These are phyloP conservation scores for Phytophthora agathidicida DNA, from an alignment of 352 stramenopile species.

Conservation along the genomic window DNA sequence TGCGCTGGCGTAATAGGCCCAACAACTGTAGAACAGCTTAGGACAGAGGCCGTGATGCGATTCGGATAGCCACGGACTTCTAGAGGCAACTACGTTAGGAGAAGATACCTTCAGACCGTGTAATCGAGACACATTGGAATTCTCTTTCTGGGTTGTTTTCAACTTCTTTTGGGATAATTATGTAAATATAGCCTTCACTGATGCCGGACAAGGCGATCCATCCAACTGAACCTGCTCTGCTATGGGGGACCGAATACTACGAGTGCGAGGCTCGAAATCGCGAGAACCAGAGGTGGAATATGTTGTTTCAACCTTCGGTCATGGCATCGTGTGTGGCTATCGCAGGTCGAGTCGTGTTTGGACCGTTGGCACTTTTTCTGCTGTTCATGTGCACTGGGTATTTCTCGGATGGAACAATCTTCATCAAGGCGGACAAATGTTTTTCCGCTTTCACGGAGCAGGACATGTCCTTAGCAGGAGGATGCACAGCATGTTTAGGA, in stretches of 20 bases:
- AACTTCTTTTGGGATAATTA: background rate
- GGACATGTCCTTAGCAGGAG: background rate
- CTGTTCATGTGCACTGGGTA: background rate
- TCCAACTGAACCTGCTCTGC: background rate
- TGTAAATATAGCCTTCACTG: background rate
- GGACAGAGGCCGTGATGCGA: no score
- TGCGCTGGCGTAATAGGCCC: no score
- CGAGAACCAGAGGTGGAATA: background rate
- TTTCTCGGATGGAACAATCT: background rate
- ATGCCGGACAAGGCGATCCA: background rate
- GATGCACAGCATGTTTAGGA: background rate
- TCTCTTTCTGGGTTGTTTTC: no score
- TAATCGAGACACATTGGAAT: no score
- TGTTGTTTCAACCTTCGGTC: background rate
- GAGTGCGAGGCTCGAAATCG: background rate
- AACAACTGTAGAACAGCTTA: no score
- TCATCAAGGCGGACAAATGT: background rate
- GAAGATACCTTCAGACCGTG: no score
- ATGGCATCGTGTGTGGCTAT: background rate
- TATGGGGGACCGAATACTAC: background rate
- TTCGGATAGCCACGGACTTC: no score
- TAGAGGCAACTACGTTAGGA: no score
- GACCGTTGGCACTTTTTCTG: background rate
- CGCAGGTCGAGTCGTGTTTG: background rate
- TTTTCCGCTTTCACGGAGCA: constrained; percentile 1